Percentiles rank a stretch among this genome's conserved stretches.
Evolutionary conservation across 257 asterid genomes (phyloP).

Genomic region (Verbascum thapsus): DNA sequence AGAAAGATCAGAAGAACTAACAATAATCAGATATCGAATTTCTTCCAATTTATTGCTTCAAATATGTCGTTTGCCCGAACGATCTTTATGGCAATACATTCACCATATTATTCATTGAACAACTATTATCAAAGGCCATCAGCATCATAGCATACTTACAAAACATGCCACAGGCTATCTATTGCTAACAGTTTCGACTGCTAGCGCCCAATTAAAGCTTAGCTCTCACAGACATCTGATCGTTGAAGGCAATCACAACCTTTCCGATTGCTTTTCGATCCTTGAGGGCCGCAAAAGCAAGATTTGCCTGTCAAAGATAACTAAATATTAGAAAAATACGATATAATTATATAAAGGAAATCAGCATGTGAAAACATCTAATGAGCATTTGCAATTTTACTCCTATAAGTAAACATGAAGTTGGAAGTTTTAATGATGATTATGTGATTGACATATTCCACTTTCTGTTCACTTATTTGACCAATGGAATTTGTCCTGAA

Average conservation of each 20-base stretch:
- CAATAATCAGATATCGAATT: not conserved
- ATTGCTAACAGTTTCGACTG: not conserved
- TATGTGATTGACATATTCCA: too few relatives aligned
- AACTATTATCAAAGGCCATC: not conserved
- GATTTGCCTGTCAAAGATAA: constrained; percentile 61
- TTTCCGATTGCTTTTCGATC: constrained; percentile 92
- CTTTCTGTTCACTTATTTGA: too few relatives aligned
- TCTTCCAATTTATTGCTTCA: not conserved
- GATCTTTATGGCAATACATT: constrained; percentile 5
- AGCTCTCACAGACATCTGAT: constrained; percentile 42
- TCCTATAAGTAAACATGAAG: too few relatives aligned
- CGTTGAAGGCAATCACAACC: constrained; percentile 74
- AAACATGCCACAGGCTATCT: constrained; percentile 17
- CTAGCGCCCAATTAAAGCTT: constrained; percentile 44
- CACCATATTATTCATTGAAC: constrained; percentile 3
- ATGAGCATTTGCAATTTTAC: too few relatives aligned
- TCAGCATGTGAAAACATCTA: constrained; percentile 1
- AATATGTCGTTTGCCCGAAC: not conserved
- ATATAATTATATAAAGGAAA: too few relatives aligned
- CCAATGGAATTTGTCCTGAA: too few relatives aligned
- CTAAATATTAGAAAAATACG: not conserved
- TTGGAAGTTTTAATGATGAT: too few relatives aligned
- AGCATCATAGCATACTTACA: constrained; percentile 8
- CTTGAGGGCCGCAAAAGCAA: constrained; percentile 79
- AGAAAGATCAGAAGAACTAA: constrained; percentile 4